Base-by-base conservation (phyloP, 2,329 filamentous ascomycete genomes). In the Trichophyton verrucosum region DNA sequence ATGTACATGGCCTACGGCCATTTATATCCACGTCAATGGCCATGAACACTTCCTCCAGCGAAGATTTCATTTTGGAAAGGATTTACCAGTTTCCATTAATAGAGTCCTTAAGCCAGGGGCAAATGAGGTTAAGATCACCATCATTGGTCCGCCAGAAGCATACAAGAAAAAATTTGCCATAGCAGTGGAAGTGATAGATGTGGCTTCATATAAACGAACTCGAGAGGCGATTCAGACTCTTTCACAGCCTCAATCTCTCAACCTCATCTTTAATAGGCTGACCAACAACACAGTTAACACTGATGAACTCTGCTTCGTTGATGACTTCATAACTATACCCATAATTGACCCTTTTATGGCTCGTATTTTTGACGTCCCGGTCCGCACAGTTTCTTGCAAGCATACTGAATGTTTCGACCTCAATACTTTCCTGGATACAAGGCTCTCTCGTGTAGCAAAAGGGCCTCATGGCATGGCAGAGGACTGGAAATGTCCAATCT, bases 341-440 rank as follows among this genome's bases (percentile, higher is more conserved):
- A 74, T 91, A 13, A 76, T 83, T 0, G 86, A 89, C 69, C 86
- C 87, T 0, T 88, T 88, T 68, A 86, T 78, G 61, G 76, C 81
- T 1, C 75, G 69, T 11, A 79, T 94, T 9, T 91, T 88, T 70
- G 76, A 81, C 3, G 78, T 81, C 0, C 92, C 94, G 0, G 89
- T 86, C 1, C 86, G 91, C 30, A 85, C 89, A 27, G 75, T 68
- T 6, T 67, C 72, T 2, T 99, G 94, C 71, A 76, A 77, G 24
- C 92, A 99, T 70, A 77, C 86, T 40, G 89, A 96, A 69, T 96
- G 91, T 70, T 96, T 97, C 70, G 92, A 97, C 70, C 82, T 96
- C 6, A 81, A 87, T 20, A 91, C 83, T 0, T 97, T 89, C 77
- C 80, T 99, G 7, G 73, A 78, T 13, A 89, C 86, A 3, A 83